Evolutionary conservation across 116 monocot genomes (phyloP).

Genomic region (Phalaenopsis hybrid): DNA sequence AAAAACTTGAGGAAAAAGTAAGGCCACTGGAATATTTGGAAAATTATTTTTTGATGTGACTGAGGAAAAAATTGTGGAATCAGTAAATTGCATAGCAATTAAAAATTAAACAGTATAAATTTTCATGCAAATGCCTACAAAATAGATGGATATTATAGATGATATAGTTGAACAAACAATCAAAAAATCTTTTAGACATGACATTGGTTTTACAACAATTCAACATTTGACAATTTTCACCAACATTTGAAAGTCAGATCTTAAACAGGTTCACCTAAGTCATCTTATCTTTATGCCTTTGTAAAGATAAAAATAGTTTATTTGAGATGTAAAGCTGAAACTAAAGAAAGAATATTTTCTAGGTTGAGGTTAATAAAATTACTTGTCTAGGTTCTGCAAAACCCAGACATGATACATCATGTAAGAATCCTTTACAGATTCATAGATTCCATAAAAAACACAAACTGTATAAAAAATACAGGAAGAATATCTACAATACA

Average conservation of each 20-base stretch:
- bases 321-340: background rate
- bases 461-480: no score
- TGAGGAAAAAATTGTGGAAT: background rate
- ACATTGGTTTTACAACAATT: background rate
- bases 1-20: background rate
- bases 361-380: background rate
- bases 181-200: background rate
- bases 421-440: no score
- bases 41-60: background rate
- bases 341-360: background rate
- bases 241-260: background rate
- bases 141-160: background rate
- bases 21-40: background rate
- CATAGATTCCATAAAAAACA: no score
- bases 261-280: background rate
- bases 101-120: background rate
- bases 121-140: background rate
- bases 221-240: background rate
- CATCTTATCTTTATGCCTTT: background rate
- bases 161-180: background rate
- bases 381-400: background rate
- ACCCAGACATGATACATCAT: background rate
- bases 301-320: background rate
- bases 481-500: background rate
- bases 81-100: background rate